phyloP scores from a whole-genome alignment of 2,329 filamentous ascomycete genomes.

The Fusarium pininemorale region DNA sequence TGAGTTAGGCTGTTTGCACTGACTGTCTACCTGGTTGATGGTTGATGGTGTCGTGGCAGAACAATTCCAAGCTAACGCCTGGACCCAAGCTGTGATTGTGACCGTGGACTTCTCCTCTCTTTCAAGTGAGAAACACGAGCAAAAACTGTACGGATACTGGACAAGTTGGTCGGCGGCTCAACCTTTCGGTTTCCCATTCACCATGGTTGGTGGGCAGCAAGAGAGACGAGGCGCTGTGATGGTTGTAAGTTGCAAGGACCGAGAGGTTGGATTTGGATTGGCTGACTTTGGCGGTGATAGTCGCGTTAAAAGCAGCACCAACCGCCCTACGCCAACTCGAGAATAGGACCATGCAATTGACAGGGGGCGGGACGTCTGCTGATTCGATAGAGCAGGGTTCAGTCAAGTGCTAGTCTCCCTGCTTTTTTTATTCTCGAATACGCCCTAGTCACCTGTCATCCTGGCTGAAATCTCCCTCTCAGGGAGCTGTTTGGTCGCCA shows the following conservation, averaged over 20 bases:
- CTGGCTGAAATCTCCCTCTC: conserved; percentile 30
- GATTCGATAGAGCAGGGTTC: conserved; percentile 31
- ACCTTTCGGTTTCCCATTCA: conserved; percentile 7
- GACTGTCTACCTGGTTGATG: neutral
- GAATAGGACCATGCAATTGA: conserved; percentile 7
- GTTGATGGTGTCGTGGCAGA: conserved; percentile 18
- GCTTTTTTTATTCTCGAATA: conserved; percentile 42
- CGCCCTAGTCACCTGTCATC: conserved; percentile 36
- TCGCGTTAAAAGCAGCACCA: conserved; percentile 42
- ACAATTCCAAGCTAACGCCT: conserved; percentile 27
- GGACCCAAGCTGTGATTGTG: conserved; percentile 22
- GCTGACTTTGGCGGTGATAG: conserved; percentile 32
- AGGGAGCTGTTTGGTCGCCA: conserved; percentile 38
- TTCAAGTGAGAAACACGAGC: neutral
- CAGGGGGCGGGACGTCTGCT: conserved; percentile 28
- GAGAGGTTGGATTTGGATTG: conserved; percentile 35
- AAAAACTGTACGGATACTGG: neutral
- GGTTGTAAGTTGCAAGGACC: conserved; percentile 35
- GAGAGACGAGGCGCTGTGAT: conserved; percentile 32
- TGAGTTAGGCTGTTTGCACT: conserved; percentile 8
- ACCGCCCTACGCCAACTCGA: conserved; percentile 31
- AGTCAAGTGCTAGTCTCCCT: conserved; percentile 20
- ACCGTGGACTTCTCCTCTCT: conserved; percentile 13
- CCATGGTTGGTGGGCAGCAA: conserved; percentile 23
- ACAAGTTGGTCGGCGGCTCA: conserved; percentile 33